phyloP scores from a whole-genome alignment of 768 basidiomycete genomes.

The Pholiota microspora region DNA sequence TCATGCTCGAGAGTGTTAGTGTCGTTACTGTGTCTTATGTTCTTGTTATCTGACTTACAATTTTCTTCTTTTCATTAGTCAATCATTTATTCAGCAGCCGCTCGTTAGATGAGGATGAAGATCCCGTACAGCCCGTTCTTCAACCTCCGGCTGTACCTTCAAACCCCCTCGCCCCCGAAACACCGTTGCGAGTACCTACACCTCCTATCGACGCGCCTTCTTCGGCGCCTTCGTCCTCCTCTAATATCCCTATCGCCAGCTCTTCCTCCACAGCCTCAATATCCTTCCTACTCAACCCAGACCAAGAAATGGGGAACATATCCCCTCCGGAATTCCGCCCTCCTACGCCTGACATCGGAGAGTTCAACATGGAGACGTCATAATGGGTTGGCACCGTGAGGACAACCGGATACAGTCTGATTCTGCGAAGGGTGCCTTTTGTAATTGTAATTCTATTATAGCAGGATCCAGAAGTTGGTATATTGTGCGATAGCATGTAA shows the following conservation, averaged over 20 bases:
- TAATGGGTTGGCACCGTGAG: not conserved
- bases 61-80: conserved; percentile 24
- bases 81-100: conserved; percentile 38
- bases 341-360: conserved; percentile 7
- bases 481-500: conserved; percentile 10
- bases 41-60: no score
- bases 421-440: not conserved
- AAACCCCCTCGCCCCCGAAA: not conserved
- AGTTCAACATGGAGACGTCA: not conserved
- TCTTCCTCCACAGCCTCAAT: conserved; percentile 22
- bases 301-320: conserved; percentile 13
- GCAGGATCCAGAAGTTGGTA: not conserved
- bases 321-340: conserved; percentile 13
- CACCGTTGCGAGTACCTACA: not conserved
- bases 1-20: conserved; percentile 77
- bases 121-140: conserved; percentile 3
- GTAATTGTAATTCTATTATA: not conserved
- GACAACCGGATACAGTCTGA: not conserved
- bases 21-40: no score
- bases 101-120: conserved; percentile 4
- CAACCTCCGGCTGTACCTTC: conserved; percentile 1
- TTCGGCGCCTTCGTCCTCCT: not conserved
- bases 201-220: not conserved
- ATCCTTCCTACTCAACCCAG: conserved; percentile 25
- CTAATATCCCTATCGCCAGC: conserved; percentile 3